Conservation (phyloP, 225 moss, liverwort and hornwort species). For the Sphagnum contortum region DNA sequence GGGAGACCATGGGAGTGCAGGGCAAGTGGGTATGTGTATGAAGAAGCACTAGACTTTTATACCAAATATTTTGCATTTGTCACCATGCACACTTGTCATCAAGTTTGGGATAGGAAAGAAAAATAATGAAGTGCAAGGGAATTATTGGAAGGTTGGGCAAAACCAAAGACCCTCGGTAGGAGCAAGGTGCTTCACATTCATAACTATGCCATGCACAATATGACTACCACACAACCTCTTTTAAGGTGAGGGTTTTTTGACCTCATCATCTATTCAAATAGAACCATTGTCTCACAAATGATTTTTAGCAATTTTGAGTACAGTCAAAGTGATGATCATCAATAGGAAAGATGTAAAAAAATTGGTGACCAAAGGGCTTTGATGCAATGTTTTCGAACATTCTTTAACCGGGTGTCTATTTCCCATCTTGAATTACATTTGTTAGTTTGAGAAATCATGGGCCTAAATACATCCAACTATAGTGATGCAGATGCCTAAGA, state of each 20-base stretch:
- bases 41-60: not conserved
- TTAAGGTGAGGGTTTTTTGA: not conserved
- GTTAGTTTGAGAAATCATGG: too few species aligned
- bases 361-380: too few species aligned
- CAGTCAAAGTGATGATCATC: too few species aligned
- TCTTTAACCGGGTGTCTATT: too few species aligned
- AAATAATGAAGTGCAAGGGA: not conserved
- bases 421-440: too few species aligned
- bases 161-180: not conserved
- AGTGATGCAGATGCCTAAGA: too few species aligned
- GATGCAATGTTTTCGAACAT: too few species aligned
- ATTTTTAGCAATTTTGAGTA: too few species aligned
- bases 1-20: not conserved
- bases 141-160: not conserved
- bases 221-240: not conserved
- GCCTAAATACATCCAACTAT: too few species aligned
- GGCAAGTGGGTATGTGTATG: not conserved
- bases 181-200: not conserved
- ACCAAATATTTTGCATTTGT: not conserved
- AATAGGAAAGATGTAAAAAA: too few species aligned
- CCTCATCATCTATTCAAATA: too few species aligned
- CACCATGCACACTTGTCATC: not conserved
- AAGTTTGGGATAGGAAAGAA: constrained; percentile 1
- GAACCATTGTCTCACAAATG: too few species aligned
- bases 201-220: not conserved